A percentile compares a stretch with the other conserved stretches of the same genome.
Evolutionary conservation across 2,329 filamentous ascomycete genomes (phyloP).

Genomic region (Alternaria angustiovoidea): DNA sequence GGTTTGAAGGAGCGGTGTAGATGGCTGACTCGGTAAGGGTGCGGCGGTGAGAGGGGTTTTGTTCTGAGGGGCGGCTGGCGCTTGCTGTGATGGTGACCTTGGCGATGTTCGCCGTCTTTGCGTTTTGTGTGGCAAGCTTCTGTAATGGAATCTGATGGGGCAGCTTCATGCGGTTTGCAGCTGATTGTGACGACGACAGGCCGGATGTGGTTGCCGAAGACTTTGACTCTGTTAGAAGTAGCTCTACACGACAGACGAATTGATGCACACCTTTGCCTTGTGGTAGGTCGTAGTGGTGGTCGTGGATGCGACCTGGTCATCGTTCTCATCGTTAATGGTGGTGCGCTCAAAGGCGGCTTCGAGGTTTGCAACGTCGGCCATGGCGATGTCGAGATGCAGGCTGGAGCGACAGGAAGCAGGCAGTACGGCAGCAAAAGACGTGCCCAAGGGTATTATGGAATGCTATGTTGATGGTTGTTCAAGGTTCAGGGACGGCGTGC

Average conservation of each 20-base stretch:
- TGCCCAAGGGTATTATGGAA: constrained; percentile 15
- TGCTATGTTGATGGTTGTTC: constrained; percentile 16
- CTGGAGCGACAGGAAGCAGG: constrained; percentile 17
- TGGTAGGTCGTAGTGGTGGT: constrained; percentile 65
- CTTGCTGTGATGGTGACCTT: constrained; percentile 71
- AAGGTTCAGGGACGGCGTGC: constrained; percentile 8
- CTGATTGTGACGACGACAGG: constrained; percentile 53
- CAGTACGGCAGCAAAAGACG: constrained; percentile 11
- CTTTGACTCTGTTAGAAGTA: constrained; percentile 46
- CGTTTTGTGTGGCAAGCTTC: constrained; percentile 84
- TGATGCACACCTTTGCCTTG: constrained; percentile 75
- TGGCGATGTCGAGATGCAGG: constrained; percentile 12
- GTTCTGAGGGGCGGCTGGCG: constrained; percentile 54
- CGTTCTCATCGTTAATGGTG: constrained; percentile 89
- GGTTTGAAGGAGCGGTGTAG: constrained; percentile 44
- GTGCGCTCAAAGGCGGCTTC: constrained; percentile 91
- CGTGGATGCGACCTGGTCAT: constrained; percentile 62
- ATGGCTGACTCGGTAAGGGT: constrained; percentile 59
- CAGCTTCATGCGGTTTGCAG: constrained; percentile 71
- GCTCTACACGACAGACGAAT: not conserved
- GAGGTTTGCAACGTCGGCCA: constrained; percentile 71
- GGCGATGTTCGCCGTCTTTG: constrained; percentile 60
- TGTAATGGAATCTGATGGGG: constrained; percentile 78
- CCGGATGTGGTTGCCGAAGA: constrained; percentile 58
- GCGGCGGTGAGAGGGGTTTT: constrained; percentile 50